Percentiles rank a stretch among this genome's conserved stretches.
Conservation (phyloP, 768 basidiomycete species). For the Cubamyces sp. region DNA sequence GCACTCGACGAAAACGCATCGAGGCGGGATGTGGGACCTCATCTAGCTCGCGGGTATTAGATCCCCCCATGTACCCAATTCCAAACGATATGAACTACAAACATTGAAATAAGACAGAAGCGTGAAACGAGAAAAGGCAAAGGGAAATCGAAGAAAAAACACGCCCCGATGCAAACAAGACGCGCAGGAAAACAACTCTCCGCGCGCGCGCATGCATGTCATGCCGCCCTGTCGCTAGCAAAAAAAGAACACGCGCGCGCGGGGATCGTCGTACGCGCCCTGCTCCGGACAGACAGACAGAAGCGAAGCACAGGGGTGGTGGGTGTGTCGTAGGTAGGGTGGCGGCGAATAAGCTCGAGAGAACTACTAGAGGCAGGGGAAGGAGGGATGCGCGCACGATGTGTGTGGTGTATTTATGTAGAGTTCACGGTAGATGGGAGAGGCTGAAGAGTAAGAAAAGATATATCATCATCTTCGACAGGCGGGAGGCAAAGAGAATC, state of each 20-base stretch:
- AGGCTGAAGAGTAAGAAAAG: constrained; percentile 25
- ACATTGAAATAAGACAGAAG: constrained; percentile 32
- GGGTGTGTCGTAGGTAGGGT: constrained; percentile 3
- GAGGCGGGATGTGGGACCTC: constrained; percentile 1
- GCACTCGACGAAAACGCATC: neutral
- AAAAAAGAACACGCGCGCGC: constrained; percentile 5
- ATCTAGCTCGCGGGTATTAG: constrained; percentile 40
- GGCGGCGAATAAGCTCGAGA: neutral
- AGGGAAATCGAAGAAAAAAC: neutral
- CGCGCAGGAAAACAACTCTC: neutral
- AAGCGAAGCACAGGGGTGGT: constrained; percentile 10
- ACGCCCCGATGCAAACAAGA: constrained; percentile 7
- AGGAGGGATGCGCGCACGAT: constrained; percentile 25
- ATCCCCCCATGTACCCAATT: constrained; percentile 41
- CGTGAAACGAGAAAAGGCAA: constrained; percentile 27
- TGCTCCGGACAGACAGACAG: constrained; percentile 5
- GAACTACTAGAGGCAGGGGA: constrained; percentile 10
- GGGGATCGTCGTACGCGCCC: constrained; percentile 23
- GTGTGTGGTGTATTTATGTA: constrained; percentile 23
- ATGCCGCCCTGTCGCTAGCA: too few species aligned
- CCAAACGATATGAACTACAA: constrained; percentile 41
- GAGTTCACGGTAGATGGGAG: constrained; percentile 26
- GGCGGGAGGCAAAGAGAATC: constrained; percentile 22
- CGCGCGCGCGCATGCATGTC: too few species aligned
- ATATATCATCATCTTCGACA: constrained; percentile 29